Conservation (phyloP, 306 rosid genomes). For the Nissolia schottii region DNA sequence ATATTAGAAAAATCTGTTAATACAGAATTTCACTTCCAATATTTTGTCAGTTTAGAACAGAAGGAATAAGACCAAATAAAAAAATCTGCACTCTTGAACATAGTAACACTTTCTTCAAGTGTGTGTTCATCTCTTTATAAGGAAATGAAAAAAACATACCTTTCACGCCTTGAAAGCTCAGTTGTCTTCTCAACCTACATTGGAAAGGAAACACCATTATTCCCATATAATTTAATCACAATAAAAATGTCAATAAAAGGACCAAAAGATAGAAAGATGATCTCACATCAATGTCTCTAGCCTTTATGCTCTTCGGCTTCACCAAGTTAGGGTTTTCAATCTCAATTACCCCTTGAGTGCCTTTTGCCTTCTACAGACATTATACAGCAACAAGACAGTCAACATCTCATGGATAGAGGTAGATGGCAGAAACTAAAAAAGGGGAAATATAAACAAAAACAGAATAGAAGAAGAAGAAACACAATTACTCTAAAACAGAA, state of each 20-base stretch:
- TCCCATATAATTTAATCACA: neutral
- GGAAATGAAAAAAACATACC: conserved; percentile 37
- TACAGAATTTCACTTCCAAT: conserved; percentile 3
- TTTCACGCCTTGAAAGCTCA: conserved; percentile 96
- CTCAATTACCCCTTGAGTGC: conserved; percentile 77
- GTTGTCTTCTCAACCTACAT: conserved; percentile 62
- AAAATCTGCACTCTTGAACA: neutral
- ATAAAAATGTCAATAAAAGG: neutral
- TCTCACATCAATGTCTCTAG: conserved; percentile 74
- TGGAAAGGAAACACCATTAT: conserved; percentile 6
- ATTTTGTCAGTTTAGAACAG: neutral
- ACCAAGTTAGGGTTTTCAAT: conserved; percentile 89
- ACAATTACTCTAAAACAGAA: neutral
- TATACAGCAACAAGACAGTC: conserved; percentile 19
- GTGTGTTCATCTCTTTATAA: neutral
- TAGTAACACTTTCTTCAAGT: neutral
- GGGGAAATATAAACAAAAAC: neutral
- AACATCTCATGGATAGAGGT: neutral
- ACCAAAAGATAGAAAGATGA: conserved; percentile 10
- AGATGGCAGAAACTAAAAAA: neutral
- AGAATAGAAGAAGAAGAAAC: neutral
- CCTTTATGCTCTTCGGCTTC: conserved; percentile 67
- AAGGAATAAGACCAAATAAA: neutral
- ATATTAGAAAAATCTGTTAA: neutral
- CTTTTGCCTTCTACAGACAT: conserved; percentile 67